Evolutionary conservation across 257 asterid species (phyloP).

Genomic region (Scutellaria baicalensis): DNA sequence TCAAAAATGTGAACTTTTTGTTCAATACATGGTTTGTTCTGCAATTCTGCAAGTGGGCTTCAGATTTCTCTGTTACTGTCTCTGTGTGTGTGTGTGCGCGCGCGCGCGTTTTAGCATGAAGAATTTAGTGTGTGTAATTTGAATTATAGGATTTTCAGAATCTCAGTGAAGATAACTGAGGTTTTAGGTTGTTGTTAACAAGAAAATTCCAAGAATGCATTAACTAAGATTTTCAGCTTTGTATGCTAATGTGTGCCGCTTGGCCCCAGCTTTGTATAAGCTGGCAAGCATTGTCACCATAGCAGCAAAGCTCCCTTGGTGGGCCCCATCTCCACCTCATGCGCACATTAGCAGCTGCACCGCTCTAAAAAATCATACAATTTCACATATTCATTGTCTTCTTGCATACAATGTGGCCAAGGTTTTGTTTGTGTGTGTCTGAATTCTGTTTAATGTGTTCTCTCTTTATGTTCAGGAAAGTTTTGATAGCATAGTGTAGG

Average conservation of each 20-base stretch:
- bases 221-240: slow-evolving; percentile 10
- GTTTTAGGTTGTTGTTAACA: slow-evolving; percentile 13
- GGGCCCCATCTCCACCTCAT: background rate
- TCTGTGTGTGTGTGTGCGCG: background rate
- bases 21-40: background rate
- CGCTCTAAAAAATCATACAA: background rate
- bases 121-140: slow-evolving; percentile 14
- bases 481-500: slow-evolving; percentile 16
- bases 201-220: slow-evolving; percentile 23
- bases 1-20: too few relatives aligned
- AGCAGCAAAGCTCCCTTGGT: background rate
- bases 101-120: background rate
- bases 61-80: too few relatives aligned
- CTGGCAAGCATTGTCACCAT: slow-evolving; percentile 23
- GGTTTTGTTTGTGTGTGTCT: background rate
- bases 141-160: background rate
- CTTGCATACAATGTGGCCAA: background rate
- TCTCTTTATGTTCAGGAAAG: slow-evolving; percentile 14
- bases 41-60: background rate
- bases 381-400: background rate
- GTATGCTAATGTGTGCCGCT: slow-evolving; percentile 24
- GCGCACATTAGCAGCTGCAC: slow-evolving; percentile 1
- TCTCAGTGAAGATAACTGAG: background rate
- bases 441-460: background rate
- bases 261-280: slow-evolving; percentile 20